Evolutionary conservation across 2,329 filamentous ascomycete genomes (phyloP), one percentile per base, ranked within the genome.

Genomic region (Penicillium sp.): DNA sequence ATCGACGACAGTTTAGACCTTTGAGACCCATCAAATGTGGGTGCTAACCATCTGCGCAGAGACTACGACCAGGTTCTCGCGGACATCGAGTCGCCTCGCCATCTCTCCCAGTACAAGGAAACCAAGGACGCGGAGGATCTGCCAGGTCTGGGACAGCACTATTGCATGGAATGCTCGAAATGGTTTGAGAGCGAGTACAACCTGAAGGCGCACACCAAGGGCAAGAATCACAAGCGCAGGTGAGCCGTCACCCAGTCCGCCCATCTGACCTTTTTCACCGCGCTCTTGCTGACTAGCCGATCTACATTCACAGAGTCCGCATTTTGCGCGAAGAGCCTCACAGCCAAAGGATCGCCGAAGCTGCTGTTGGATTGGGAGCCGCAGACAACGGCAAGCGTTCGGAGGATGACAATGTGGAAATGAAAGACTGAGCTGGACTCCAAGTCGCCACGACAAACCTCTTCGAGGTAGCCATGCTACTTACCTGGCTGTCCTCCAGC

Each of bases 161-260:
- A 97, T 78, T 99, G 95, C 77, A 83, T 90, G 16, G 91, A 97
- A 78, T 99, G 95, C 77, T 90, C 95, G 65, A 98, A 96, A 81
- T 98, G 92, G 89, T 98, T 96, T 76, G 94, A 98, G 76, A 90
- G 88, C 53, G 90, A 95, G 67, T 78, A 85, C 70, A 96, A 91
- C 69, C 81, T 96, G 60, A 82, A 84, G 38, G 83, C 86, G 30
- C 95, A 99, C 79, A 83, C 83, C 59, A 92, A 90, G 76, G 92
- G 92, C 70, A 99, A 97, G 80, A 92, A 91, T 66, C 95, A 99
- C 80, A 97, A 93, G 85, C 87, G 93, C 82, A 90, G 90, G 91
- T 92, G 73, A 55, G 74, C 68, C 22, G 35, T 46, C 13, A 38
- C 5, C 13, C n/a, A 33, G 16, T 26, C 10, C 30, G n/a, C 4